phyloP scores from a whole-genome alignment of 2,329 filamentous ascomycete species.

The Aspergillus niger region DNA sequence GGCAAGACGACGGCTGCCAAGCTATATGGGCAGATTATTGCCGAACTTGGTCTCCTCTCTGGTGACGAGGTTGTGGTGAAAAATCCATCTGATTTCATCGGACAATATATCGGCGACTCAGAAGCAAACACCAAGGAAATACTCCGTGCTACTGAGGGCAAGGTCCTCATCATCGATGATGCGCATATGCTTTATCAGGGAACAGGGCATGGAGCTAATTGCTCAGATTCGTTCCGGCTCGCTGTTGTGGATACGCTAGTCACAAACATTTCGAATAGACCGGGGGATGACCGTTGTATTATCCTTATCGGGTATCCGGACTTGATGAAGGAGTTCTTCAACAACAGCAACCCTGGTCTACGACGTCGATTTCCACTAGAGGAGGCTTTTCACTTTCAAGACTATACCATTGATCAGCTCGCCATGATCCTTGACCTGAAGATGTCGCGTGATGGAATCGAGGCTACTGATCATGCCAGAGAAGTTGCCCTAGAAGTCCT shows the following conservation, averaged over 20 bases:
- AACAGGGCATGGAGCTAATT: background rate
- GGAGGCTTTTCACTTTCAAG: background rate
- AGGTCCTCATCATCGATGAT: background rate
- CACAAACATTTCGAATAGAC: background rate
- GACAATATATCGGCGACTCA: background rate
- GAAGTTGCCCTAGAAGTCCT: slow-evolving; percentile 2
- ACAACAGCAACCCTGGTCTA: slow-evolving; percentile 18
- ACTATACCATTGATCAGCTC: background rate
- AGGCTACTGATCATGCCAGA: background rate
- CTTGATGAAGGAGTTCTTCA: slow-evolving; percentile 14
- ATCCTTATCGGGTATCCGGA: slow-evolving; percentile 8
- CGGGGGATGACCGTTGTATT: slow-evolving; percentile 9
- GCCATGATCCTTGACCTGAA: background rate
- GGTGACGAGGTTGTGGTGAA: background rate
- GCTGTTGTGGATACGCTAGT: background rate
- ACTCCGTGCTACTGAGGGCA: background rate
- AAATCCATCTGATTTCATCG: background rate
- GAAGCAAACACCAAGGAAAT: background rate
- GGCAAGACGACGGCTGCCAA: background rate
- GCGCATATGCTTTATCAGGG: background rate
- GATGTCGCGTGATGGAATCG: background rate
- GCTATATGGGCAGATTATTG: background rate
- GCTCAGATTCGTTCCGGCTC: background rate
- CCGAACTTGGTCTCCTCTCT: background rate
- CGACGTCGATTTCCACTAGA: slow-evolving; percentile 1